Base-by-base conservation (phyloP, 371 early-diverging fungal species). In the Actinomucor elegans region DNA sequence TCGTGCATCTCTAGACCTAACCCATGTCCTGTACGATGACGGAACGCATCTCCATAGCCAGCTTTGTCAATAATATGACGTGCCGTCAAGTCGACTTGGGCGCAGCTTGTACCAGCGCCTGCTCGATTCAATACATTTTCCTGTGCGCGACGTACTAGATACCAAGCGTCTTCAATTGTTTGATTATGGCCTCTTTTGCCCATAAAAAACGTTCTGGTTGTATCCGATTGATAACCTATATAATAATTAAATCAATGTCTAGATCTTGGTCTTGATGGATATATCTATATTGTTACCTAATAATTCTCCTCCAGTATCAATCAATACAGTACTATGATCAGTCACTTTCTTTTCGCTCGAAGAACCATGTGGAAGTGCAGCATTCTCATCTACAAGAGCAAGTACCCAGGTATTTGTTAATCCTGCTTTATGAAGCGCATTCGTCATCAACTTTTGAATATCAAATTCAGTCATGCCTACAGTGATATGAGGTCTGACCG, bases 11-110 rank as follows among this genome's bases (percentile, higher is more conserved):
- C 77, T 41, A 75, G 41, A 0, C 85, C 85, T 15, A 84, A 64
- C 0, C 85, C 85, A 65, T 84, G 85, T 1, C 85, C 85, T 44
- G 81, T 32, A 3, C 83, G 74, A 57, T 84, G 85, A 3, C 79
- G 79, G 35, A 84, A 84, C 28, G 62, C 75, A 9, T 48, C 29
- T 3, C 77, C 83, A 44, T 72, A 79, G 0, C 79, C 76, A 24
- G 67, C 72, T 3, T 64, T 36, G 10, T 57, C 60, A 55, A 84
- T 80, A 34, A 75, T 42, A 20, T 55, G 27, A 5, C 82, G 71
- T 2, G 82, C 82, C 3, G 74, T 70, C 57, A 77, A 60, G 57
- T 84, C 85, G 3, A 84, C 70, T 34, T 79, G 58, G 12, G 77
- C 77, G 50, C 80, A 81, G 0, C 69, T 48, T 0, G 54, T 64